phyloP scores from a whole-genome alignment of 352 stramenopile species.

The Globisporangium emineosum region DNA sequence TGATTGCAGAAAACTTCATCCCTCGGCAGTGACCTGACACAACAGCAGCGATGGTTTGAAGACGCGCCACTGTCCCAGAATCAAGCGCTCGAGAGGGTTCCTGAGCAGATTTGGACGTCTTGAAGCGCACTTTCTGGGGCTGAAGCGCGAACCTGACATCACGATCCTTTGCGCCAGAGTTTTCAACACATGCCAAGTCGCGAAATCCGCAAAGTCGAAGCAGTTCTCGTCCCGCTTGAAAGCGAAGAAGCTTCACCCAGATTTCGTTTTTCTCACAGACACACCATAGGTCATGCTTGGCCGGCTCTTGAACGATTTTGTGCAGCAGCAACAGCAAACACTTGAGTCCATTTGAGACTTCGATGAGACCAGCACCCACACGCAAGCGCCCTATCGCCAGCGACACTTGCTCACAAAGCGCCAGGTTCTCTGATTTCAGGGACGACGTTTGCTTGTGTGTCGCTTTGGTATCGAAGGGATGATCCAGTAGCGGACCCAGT shows the following conservation, averaged over 20 bases:
- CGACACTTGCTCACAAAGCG: conserved; percentile 45
- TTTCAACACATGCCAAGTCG: neutral
- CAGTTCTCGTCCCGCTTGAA: conserved; percentile 28
- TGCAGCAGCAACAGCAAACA: conserved; percentile 26
- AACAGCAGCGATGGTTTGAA: conserved; percentile 41
- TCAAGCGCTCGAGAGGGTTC: conserved; percentile 23
- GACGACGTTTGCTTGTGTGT: neutral
- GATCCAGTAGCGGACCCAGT: conserved; percentile 48
- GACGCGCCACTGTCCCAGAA: conserved; percentile 21
- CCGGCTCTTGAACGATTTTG: conserved; percentile 41
- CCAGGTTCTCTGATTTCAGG: conserved; percentile 16
- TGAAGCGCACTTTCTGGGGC: conserved; percentile 41
- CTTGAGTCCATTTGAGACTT: conserved; percentile 26
- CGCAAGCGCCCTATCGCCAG: conserved; percentile 38
- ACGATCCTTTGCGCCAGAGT: neutral
- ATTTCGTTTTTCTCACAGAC: conserved; percentile 26
- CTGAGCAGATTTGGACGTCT: conserved; percentile 22
- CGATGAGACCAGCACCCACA: conserved; percentile 20
- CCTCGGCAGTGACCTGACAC: conserved; percentile 43
- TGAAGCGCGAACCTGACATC: conserved; percentile 26
- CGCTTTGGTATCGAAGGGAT: conserved; percentile 34
- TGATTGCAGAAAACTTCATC: conserved; percentile 35
- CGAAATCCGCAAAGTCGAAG: conserved; percentile 39
- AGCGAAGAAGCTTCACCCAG: conserved; percentile 22
- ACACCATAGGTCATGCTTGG: conserved; percentile 30